Evolutionary conservation across 73 alveolate genomes (phyloP), one percentile per base, ranked within the genome.

Genomic region (Tetrahymena borealis): DNA sequence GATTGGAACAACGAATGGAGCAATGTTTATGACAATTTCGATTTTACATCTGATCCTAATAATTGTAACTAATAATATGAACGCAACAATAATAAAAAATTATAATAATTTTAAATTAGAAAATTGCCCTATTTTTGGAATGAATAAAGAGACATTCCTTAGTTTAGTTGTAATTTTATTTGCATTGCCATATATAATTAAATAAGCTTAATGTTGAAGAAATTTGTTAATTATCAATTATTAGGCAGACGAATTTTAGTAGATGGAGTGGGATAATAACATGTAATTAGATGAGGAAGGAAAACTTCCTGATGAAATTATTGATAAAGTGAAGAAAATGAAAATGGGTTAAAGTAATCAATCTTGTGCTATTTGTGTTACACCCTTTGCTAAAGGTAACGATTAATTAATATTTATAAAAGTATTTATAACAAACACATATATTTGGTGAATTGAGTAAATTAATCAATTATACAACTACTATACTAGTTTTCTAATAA

Each of bases 1-100:
- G 98, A 96, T 78, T 96, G 98, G 98, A 95, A 96, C 94, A 96
- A 96, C 90, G 98, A 96, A 91, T 96, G 98, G 98, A 97, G 93
- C 39, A 91, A 91, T 10, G 95, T 92, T 36, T 92, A 92, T 40
- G 90, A 37, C 33, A 92, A 92, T 60, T 60, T 60, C 28, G 85
- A 60, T 60, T 60, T 60, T n/a, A 60, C 33, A 18, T 24, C 85
- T 18, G 85, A 60, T 60, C 85, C n/a, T 60, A 24, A 60, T 24
- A 60, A 60, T 9, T 60, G 85, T 60, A 60, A 60, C 28, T 60
- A 24, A 16, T 60, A 15, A 4, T 24, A 60, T 4, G 8, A 24
- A 16, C 3, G 10, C 37, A 60, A 24, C 10, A n/a, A 39, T 93
- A 78, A 39, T 92, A 78, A 15, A 79, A 90, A 0, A 39, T 39